Evolutionary conservation across 2,329 filamentous ascomycete species (phyloP).

Genomic region (Monascus ruber): DNA sequence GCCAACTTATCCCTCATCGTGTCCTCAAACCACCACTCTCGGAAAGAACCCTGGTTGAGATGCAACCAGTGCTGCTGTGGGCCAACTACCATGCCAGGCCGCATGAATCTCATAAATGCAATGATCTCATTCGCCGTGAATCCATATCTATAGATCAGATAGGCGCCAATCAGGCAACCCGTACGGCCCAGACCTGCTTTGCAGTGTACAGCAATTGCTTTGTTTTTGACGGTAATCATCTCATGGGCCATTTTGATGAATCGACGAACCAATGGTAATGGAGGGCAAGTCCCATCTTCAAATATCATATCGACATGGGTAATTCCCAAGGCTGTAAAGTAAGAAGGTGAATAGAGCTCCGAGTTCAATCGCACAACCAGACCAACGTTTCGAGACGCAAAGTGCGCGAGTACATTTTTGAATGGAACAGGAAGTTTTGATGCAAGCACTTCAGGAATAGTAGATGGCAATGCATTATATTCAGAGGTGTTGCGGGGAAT

Average conservation of each 20-base stretch:
- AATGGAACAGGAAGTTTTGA: slow-evolving; percentile 71
- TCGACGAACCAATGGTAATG: slow-evolving; percentile 75
- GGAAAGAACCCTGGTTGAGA: slow-evolving; percentile 89
- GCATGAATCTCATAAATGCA: slow-evolving; percentile 98
- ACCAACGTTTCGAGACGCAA: slow-evolving; percentile 76
- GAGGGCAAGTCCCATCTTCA: slow-evolving; percentile 92
- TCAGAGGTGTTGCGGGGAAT: slow-evolving; percentile 62
- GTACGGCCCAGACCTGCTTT: slow-evolving; percentile 94
- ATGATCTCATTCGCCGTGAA: slow-evolving; percentile 98
- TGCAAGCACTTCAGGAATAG: slow-evolving; percentile 58
- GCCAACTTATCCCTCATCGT: slow-evolving; percentile 71
- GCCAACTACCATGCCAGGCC: slow-evolving; percentile 96
- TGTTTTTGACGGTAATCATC: slow-evolving; percentile 81
- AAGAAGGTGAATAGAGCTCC: slow-evolving; percentile 89
- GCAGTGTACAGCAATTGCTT: slow-evolving; percentile 94
- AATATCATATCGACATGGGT: slow-evolving; percentile 99
- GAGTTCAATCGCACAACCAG: slow-evolving; percentile 93
- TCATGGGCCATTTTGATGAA: slow-evolving; percentile 93
- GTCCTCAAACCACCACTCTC: slow-evolving; percentile 91
- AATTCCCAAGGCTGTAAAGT: slow-evolving; percentile 90
- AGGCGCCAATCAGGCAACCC: slow-evolving; percentile 91
- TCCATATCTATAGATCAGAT: slow-evolving; percentile 91
- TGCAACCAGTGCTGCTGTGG: slow-evolving; percentile 99
- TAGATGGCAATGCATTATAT: slow-evolving; percentile 64
- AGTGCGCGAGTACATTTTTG: slow-evolving; percentile 91